phyloP scores from a whole-genome alignment of 1,284 basidiomycete genomes.

The Thecaphora thlaspeos region DNA sequence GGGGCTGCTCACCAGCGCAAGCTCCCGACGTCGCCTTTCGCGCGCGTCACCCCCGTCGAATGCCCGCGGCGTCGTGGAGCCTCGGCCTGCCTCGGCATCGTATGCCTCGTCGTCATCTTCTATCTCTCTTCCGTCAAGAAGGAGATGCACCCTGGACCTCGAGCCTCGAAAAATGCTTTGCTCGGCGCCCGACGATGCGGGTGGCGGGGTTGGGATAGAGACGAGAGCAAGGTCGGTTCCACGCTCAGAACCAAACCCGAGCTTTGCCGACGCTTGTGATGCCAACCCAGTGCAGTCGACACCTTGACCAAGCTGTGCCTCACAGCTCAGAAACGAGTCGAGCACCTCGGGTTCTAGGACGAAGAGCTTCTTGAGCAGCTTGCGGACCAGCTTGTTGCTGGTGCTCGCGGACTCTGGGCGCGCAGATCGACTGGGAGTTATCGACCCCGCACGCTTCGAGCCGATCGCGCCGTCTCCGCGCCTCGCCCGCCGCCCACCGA shows the following conservation, averaged over 20 bases:
- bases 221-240: conserved; percentile 10
- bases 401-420: not conserved
- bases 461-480: too few species aligned
- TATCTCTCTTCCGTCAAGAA: too few species aligned
- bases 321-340: conserved; percentile 26
- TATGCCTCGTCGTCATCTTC: too few species aligned
- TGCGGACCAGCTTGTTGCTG: not conserved
- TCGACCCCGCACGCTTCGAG: not conserved
- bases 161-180: too few species aligned
- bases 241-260: conserved; percentile 19
- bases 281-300: too few species aligned
- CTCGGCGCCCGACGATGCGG: too few species aligned
- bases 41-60: too few species aligned
- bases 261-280: too few species aligned
- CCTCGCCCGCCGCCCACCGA: not conserved
- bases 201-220: conserved; percentile 1
- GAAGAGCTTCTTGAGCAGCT: conserved; percentile 14
- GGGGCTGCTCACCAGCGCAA: not conserved
- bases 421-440: not conserved
- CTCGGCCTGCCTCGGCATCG: too few species aligned
- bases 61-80: too few species aligned
- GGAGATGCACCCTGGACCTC: too few species aligned
- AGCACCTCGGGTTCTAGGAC: conserved; percentile 37
- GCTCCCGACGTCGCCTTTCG: not conserved
- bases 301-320: not conserved